Evolutionary conservation across 768 basidiomycete genomes (phyloP).

Genomic region (Suillus tomentosus): DNA sequence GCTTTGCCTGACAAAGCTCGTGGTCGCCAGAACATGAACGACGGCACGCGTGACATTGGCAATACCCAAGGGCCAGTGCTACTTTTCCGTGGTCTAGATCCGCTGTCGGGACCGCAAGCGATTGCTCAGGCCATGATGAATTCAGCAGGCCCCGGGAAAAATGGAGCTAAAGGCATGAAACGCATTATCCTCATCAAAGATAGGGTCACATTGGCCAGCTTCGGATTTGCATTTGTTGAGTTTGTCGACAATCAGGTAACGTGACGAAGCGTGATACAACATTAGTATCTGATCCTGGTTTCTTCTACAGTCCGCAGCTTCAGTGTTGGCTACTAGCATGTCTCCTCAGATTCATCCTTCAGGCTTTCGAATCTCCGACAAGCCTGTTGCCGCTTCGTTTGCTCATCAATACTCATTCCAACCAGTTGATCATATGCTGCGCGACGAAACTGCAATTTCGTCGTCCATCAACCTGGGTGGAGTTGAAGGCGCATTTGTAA

Average conservation of each 20-base stretch:
- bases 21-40: constrained; percentile 70
- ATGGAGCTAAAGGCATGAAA: constrained; percentile 85
- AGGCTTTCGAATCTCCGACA: constrained; percentile 91
- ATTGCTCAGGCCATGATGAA: constrained; percentile 82
- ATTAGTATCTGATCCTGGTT: constrained; percentile 15
- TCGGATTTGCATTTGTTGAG: constrained; percentile 94
- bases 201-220: constrained; percentile 82
- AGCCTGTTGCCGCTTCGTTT: constrained; percentile 89
- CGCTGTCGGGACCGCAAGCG: constrained; percentile 83
- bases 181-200: constrained; percentile 90
- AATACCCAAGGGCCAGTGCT: constrained; percentile 80
- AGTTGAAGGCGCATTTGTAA: constrained; percentile 69
- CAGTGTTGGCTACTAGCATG: constrained; percentile 84
- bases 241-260: constrained; percentile 81
- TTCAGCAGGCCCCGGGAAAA: constrained; percentile 75
- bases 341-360: constrained; percentile 84
- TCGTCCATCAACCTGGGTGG: constrained; percentile 73
- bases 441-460: constrained; percentile 74
- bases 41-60: constrained; percentile 96
- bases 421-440: constrained; percentile 70
- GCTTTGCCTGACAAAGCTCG: constrained; percentile 71
- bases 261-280: background rate
- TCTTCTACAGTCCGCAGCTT: constrained; percentile 68
- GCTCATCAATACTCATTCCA: constrained; percentile 91
- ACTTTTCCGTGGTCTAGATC: constrained; percentile 89